Base-by-base conservation (phyloP, 1,284 basidiomycete genomes). In the Pascua guehoae region DNA sequence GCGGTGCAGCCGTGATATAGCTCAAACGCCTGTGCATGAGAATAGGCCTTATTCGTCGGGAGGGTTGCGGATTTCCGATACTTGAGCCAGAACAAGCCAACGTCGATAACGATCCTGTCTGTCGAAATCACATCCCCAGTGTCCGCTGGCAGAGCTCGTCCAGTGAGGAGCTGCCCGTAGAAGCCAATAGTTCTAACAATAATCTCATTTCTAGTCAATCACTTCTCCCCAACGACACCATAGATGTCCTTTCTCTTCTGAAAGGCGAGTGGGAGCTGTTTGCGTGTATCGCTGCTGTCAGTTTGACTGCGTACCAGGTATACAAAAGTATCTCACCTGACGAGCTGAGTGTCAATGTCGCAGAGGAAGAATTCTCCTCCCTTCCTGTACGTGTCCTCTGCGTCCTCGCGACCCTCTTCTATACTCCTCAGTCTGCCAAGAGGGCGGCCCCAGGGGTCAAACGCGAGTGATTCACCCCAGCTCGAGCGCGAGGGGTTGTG, bases 401-500 rank as follows among this genome's bases (percentile, higher is more conserved):
- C 43, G 32, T 63, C 62, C 10, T 40, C 52, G 1, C 53, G 50
- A 7, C 53, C 65, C 54, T 72, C 69, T 37, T 70, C 69, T 37
- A 74, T 62, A 47, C 67, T 69, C 2, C 65, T 51, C 16, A 74
- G 54, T 11, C 70, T 58, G 10, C 72, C 72, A 0, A 74, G 49
- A 38, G 65, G 56, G 39, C 58, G 47, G 7, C 72, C 72, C 72
- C 67, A 69, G 0, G 72, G 70, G 52, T 72, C 70, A 51, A 71
- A 74, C 5, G 72, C 72, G 14, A 74, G 45, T 4, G 68, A 62
- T 55, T 74, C 72, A 37, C 72, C 72, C 72, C 72, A 74, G 1
- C 65, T 68, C 1, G 66, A 63, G 7, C 72, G 61, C 1, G 3
- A 43, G 38, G 62, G 44, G 54, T 71, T 67, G 61, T 74, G 72